Base-by-base conservation (phyloP, 148 eudicot species). In the Rhododendron ovatum region DNA sequence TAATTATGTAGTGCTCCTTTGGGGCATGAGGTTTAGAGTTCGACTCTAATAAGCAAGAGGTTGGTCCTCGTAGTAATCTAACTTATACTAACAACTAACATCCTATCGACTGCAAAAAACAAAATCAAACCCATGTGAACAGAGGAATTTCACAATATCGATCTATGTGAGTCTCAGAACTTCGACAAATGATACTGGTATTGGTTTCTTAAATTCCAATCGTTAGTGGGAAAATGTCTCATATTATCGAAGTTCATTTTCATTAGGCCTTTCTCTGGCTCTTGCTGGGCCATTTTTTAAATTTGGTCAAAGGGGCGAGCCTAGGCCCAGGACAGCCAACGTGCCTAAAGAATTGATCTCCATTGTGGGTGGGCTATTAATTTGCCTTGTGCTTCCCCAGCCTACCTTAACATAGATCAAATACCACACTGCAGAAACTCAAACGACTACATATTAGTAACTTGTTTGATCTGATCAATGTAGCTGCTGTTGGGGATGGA, bases 401-500 rank as follows among this genome's bases (percentile, higher is more conserved):
- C 30, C 73, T 65, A 65, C 13, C 30, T 26, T 10, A 5, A 22
- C 2, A 61, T 61, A 61, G 69, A 22, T 59, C 63, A 18, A 57
- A 18, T 71, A 30, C 17, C 39, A 13, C 7, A 13, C 18, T 13
- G 20, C 41, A 71, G 39, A 71, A 5, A 71, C 76, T 28, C 76
- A 71, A 71, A 71, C 39, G 9, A 14, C 22, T 69, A 9, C 13
- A 0, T 65, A 65, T n/a, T n/a, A 9, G 11, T 47, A 30, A 71
- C 76, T 71, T 33, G 26, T 17, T 63, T 8, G 6, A 26, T 2
- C 39, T n/a, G 7, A 55, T 12, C 37, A 37, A 9, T 86, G 86
- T 82, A 91, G 92, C 90, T 76, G 91, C 90, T 3, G 90, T 87
- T 75, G 91, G 90, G 17, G 87, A 85, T 67, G 92, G 91, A 84